These are phyloP conservation scores for Auricularia sp. DNA, from an alignment of 768 basidiomycete species.

Conservation along the genomic window DNA sequence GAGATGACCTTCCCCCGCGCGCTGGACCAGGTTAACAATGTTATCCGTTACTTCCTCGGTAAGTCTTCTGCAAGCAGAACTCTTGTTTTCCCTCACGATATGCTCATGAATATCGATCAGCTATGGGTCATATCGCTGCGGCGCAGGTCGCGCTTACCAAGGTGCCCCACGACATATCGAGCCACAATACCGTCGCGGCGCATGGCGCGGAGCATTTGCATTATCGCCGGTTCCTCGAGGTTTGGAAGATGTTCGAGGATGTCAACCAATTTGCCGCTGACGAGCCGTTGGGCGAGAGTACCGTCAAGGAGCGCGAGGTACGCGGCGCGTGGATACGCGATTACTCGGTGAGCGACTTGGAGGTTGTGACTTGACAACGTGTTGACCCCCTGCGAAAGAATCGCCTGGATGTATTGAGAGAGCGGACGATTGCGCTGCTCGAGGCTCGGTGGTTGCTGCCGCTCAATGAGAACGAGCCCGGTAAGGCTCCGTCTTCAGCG, in stretches of 20 bases:
- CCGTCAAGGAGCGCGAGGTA: conserved; percentile 50
- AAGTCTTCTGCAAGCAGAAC: conserved; percentile 15
- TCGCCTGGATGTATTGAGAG: conserved; percentile 53
- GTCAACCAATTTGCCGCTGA: conserved; percentile 8
- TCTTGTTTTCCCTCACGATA: background rate
- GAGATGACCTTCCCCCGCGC: conserved; percentile 67
- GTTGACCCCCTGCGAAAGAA: background rate
- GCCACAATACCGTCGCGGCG: conserved; percentile 9
- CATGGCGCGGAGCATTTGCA: conserved; percentile 47
- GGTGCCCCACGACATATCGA: conserved; percentile 53
- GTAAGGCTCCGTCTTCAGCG: background rate
- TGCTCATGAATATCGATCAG: conserved; percentile 26
- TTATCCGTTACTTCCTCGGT: conserved; percentile 87
- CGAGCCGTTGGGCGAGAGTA: conserved; percentile 29
- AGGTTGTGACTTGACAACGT: background rate
- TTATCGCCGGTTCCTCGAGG: conserved; percentile 67
- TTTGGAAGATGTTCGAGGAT: conserved; percentile 34
- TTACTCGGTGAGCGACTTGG: conserved; percentile 39
- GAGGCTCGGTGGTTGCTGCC: conserved; percentile 69
- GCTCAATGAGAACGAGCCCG: conserved; percentile 31
- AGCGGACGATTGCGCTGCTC: conserved; percentile 57
- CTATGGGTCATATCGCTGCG: conserved; percentile 60
- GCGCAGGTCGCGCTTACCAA: conserved; percentile 49
- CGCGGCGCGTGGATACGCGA: conserved; percentile 51
- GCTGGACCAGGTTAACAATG: conserved; percentile 77